These are phyloP conservation scores for Diplotaxis tenuifolia DNA, from an alignment of 345 rosid species.

Conservation along the genomic window DNA sequence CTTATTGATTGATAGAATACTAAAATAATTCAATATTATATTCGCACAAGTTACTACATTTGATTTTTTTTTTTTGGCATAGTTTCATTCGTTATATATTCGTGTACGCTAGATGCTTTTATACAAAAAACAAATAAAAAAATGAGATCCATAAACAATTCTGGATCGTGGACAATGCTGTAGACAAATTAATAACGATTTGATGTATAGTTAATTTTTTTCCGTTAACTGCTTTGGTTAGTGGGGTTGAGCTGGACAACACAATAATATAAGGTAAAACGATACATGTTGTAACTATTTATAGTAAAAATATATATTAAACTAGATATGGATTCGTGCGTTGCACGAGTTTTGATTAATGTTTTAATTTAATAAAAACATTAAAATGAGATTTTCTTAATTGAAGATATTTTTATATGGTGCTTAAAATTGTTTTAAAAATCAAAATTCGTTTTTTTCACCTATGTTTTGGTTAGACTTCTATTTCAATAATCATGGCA, in stretches of 20 bases:
- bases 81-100: neutral
- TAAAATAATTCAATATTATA: neutral
- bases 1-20: neutral
- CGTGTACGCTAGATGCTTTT: neutral
- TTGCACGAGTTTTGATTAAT: too few relatives aligned
- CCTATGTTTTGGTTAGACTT: too few relatives aligned
- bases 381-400: too few relatives aligned
- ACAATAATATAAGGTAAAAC: slow-evolving; percentile 15
- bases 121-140: neutral
- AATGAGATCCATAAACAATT: neutral
- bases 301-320: slow-evolving; percentile 33
- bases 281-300: slow-evolving; percentile 24
- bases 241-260: slow-evolving; percentile 20
- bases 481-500: too few relatives aligned
- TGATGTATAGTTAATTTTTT: too few relatives aligned
- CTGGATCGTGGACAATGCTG: neutral
- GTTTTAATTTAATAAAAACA: too few relatives aligned
- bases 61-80: neutral
- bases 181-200: neutral
- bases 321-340: too few relatives aligned
- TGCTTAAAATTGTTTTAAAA: too few relatives aligned
- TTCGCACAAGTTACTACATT: neutral
- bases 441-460: too few relatives aligned
- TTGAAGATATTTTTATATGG: too few relatives aligned
- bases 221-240: neutral